phyloP scores from a whole-genome alignment of 2,329 filamentous ascomycete species.

The Sarocladium kiliense region DNA sequence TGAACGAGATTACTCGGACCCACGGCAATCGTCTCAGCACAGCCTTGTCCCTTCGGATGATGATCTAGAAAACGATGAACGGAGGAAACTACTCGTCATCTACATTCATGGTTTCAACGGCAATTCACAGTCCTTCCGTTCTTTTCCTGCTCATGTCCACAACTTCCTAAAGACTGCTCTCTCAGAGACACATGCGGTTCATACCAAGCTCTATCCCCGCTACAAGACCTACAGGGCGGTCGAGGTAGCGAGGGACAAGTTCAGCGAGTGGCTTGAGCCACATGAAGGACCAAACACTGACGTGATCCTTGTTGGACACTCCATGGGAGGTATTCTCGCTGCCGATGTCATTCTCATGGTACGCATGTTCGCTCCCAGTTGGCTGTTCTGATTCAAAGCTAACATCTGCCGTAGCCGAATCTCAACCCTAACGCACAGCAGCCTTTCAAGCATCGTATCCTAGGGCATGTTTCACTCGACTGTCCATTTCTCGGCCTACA shows the following conservation, averaged over 20 bases:
- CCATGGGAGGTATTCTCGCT: conserved; percentile 80
- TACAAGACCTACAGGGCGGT: conserved; percentile 73
- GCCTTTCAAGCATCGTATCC: conserved; percentile 65
- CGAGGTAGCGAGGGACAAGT: conserved; percentile 71
- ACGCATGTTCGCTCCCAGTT: too few relatives aligned
- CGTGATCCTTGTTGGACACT: conserved; percentile 79
- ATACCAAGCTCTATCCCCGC: conserved; percentile 79
- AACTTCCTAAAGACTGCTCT: conserved; percentile 63
- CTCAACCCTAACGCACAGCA: conserved; percentile 24
- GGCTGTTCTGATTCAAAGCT: too few relatives aligned
- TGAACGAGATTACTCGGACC: neutral
- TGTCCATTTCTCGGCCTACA: conserved; percentile 85
- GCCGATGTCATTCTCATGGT: conserved; percentile 71
- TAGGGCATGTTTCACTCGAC: conserved; percentile 79
- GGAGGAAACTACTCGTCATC: conserved; percentile 64
- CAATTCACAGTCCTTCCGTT: conserved; percentile 78
- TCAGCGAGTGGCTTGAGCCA: conserved; percentile 75
- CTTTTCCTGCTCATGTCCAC: conserved; percentile 85
- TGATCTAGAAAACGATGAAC: conserved; percentile 18
- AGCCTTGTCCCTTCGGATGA: conserved; percentile 1
- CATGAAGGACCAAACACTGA: conserved; percentile 72
- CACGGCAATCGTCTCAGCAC: conserved; percentile 1
- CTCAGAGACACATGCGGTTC: conserved; percentile 69
- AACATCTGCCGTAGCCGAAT: conserved; percentile 24
- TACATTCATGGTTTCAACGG: conserved; percentile 93